A percentile compares a stretch with the other conserved stretches of the same genome.
These are phyloP conservation scores for Peronospora destructor DNA, from an alignment of 352 stramenopile species.

Conservation along the genomic window DNA sequence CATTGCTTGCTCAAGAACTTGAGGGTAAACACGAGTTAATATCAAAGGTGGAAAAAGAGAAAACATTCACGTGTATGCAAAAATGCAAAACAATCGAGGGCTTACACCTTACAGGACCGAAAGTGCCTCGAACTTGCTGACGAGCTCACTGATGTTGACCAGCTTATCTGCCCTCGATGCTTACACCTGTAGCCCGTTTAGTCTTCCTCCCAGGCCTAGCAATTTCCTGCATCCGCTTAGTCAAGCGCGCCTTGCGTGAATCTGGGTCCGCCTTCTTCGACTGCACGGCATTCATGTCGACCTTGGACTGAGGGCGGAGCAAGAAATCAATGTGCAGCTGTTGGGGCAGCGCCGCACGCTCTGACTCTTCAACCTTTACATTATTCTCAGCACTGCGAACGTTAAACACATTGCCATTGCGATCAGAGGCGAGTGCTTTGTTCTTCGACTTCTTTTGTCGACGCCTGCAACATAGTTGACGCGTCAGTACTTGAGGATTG, in stretches of 20 bases:
- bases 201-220: conserved; percentile 66
- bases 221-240: conserved; percentile 86
- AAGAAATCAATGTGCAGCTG: conserved; percentile 79
- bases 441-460: conserved; percentile 43
- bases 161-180: conserved; percentile 75
- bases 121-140: conserved; percentile 3
- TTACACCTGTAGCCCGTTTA: conserved; percentile 68
- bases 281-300: conserved; percentile 55
- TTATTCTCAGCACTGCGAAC: conserved; percentile 22
- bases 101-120: conserved; percentile 12
- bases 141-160: conserved; percentile 4
- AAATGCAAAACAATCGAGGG: conserved; percentile 20
- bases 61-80: conserved; percentile 16
- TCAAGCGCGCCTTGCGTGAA: conserved; percentile 70
- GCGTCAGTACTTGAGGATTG: conserved; percentile 4
- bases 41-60: conserved; percentile 7
- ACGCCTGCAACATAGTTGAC: conserved; percentile 15
- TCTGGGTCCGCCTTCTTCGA: conserved; percentile 66
- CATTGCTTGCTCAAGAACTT: no score
- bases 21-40: conserved; percentile 9
- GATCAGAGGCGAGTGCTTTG: conserved; percentile 18
- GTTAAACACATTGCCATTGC: conserved; percentile 51
- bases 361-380: conserved; percentile 39
- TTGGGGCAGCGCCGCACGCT: conserved; percentile 63
- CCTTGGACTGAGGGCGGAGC: conserved; percentile 74